phyloP scores from a whole-genome alignment of 129 eudicot species.

The Mikania micrantha region DNA sequence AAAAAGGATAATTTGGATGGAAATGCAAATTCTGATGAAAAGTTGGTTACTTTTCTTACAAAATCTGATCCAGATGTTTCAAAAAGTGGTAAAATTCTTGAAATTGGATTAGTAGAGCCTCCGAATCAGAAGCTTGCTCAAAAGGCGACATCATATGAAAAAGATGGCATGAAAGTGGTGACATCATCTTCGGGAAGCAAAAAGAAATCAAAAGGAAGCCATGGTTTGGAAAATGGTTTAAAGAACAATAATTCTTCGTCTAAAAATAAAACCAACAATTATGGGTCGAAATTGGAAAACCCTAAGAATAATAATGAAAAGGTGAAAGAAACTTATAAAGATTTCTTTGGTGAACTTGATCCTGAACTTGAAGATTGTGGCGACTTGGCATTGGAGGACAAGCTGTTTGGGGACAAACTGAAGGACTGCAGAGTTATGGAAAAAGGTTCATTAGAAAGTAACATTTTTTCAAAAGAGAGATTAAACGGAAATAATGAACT shows the following conservation, averaged over 20 bases:
- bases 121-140: conserved; percentile 32
- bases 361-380: conserved; percentile 48
- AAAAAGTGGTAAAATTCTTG: conserved; percentile 29
- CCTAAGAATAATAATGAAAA: conserved; percentile 32
- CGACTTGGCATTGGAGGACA: conserved; percentile 44
- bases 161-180: conserved; percentile 35
- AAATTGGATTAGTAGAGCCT: conserved; percentile 25
- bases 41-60: conserved; percentile 14
- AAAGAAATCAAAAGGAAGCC: conserved; percentile 51
- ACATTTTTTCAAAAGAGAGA: conserved; percentile 35
- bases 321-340: conserved; percentile 53
- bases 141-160: conserved; percentile 37
- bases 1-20: conserved; percentile 28
- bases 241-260: conserved; percentile 31
- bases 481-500: conserved; percentile 26
- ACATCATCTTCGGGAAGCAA: conserved; percentile 42
- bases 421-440: conserved; percentile 33
- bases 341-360: conserved; percentile 82
- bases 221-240: conserved; percentile 27
- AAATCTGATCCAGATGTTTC: conserved; percentile 37
- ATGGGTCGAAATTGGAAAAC: conserved; percentile 31
- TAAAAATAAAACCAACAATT: conserved; percentile 36
- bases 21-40: conserved; percentile 25
- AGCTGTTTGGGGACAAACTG: conserved; percentile 25
- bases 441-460: conserved; percentile 32